Evolutionary conservation across 2,329 filamentous ascomycete genomes (phyloP).

Genomic region (Podosphaera leucotricha): DNA sequence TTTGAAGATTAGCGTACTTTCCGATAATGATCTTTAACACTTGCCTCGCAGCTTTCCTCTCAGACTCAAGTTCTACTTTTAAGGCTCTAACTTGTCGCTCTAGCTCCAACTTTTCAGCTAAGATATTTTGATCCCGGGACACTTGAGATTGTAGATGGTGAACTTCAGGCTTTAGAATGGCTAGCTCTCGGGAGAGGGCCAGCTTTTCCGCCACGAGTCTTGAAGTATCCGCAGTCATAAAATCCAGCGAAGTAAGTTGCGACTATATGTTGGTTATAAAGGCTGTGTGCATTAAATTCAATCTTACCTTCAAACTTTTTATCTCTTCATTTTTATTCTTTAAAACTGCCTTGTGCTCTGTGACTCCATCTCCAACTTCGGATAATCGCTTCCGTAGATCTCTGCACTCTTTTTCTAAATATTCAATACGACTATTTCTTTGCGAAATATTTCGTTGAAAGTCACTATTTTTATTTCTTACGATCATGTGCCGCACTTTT

Average conservation of each 20-base stretch:
- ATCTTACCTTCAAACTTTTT: conserved; percentile 27
- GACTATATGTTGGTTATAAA: conserved; percentile 24
- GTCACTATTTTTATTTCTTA: conserved; percentile 50
- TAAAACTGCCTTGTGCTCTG: conserved; percentile 18
- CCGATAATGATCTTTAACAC: conserved; percentile 21
- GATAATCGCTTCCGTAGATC: conserved; percentile 25
- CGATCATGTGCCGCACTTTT: conserved; percentile 42
- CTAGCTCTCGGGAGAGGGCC: conserved; percentile 33
- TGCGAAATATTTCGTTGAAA: conserved; percentile 38
- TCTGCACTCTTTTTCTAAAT: conserved; percentile 25
- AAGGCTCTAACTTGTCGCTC: conserved; percentile 55
- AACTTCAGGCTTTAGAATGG: conserved; percentile 33
- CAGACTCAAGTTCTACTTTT: conserved; percentile 63
- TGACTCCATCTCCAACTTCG: conserved; percentile 19
- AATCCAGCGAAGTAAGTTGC: conserved; percentile 46
- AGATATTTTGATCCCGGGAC: conserved; percentile 36
- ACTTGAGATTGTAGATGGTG: conserved; percentile 36
- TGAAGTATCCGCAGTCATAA: conserved; percentile 42
- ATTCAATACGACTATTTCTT: conserved; percentile 34
- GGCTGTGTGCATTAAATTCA: too few species aligned
- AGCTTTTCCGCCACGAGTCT: conserved; percentile 45
- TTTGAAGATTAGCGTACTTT: conserved; percentile 20
- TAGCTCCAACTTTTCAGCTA: conserved; percentile 58
- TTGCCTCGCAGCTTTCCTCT: conserved; percentile 45
- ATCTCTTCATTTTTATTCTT: conserved; percentile 28